A percentile compares a stretch with the other conserved stretches of the same genome.
phyloP scores from a whole-genome alignment of 768 basidiomycete genomes.

The Polyporus arcularius region DNA sequence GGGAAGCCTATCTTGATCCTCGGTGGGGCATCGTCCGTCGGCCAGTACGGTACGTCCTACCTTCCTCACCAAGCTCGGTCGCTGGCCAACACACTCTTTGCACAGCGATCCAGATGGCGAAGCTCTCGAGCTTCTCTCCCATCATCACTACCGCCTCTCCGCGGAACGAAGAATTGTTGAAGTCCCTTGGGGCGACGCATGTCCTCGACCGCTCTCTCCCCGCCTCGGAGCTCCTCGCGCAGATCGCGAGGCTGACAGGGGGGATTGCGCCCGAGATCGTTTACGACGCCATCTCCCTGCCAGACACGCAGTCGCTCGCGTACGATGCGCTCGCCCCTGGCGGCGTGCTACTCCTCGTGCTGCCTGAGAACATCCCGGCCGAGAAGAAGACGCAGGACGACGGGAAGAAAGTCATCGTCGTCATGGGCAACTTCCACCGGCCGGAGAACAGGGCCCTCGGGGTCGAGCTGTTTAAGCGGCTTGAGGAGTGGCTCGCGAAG shows the following conservation, averaged over 20 bases:
- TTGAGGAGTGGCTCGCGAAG: conserved; percentile 24
- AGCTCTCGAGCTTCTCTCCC: conserved; percentile 29
- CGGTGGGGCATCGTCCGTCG: conserved; percentile 30
- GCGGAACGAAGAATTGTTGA: conserved; percentile 20
- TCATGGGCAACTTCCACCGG: conserved; percentile 16
- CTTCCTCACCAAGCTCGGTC: not conserved
- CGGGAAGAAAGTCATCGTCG: conserved; percentile 18
- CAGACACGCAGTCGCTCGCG: conserved; percentile 23
- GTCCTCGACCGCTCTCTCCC: conserved; percentile 26
- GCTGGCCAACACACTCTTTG: too few species aligned
- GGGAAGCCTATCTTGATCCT: conserved; percentile 27
- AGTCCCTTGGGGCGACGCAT: conserved; percentile 27
- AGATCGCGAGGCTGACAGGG: conserved; percentile 16
- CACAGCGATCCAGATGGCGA: conserved; percentile 29
- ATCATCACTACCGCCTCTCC: conserved; percentile 30
- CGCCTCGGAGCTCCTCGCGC: conserved; percentile 1
- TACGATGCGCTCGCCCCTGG: conserved; percentile 28
- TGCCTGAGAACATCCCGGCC: conserved; percentile 10
- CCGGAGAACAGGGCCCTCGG: conserved; percentile 20
- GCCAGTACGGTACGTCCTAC: conserved; percentile 23
- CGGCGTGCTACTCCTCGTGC: conserved; percentile 20
- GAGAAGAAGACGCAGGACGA: conserved; percentile 8
- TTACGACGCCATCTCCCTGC: conserved; percentile 24
- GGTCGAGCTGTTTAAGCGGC: conserved; percentile 17
- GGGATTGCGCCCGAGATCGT: conserved; percentile 23